phyloP scores from a whole-genome alignment of 495 filamentous ascomycete species.

The Penicillium canariense region DNA sequence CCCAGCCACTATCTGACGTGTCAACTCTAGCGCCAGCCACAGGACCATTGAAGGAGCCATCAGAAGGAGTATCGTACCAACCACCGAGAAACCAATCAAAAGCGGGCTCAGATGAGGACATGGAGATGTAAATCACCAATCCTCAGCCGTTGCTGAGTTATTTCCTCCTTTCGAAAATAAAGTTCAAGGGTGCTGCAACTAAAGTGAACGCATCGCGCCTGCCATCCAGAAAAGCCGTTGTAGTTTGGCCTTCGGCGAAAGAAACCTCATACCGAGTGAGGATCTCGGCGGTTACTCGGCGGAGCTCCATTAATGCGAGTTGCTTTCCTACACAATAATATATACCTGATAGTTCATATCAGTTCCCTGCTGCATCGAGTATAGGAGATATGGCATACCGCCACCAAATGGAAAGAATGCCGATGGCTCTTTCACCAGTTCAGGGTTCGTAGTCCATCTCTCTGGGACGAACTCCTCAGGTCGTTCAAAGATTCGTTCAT shows the following conservation, averaged over 20 bases:
- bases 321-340: not conserved
- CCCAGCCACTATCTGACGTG: not conserved
- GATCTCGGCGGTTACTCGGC: not conserved
- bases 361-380: too few relatives aligned
- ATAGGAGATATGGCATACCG: too few relatives aligned
- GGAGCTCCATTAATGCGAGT: not conserved
- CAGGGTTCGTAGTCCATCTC: constrained; percentile 38
- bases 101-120: not conserved
- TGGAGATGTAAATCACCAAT: not conserved
- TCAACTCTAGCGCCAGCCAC: not conserved
- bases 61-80: not conserved
- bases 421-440: constrained; percentile 32
- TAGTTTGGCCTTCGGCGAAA: too few relatives aligned
- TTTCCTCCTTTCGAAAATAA: too few relatives aligned
- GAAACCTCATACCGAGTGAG: not conserved
- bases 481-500: constrained; percentile 27
- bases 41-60: not conserved
- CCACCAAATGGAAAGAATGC: not conserved
- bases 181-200: too few relatives aligned
- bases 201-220: too few relatives aligned
- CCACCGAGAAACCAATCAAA: not conserved
- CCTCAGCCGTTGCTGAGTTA: not conserved
- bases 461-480: constrained; percentile 44
- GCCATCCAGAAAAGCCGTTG: too few relatives aligned
- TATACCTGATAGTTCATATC: not conserved